Base-by-base conservation (phyloP, 176 grass and related monocot species). In the Rhynchospora breviuscula region DNA sequence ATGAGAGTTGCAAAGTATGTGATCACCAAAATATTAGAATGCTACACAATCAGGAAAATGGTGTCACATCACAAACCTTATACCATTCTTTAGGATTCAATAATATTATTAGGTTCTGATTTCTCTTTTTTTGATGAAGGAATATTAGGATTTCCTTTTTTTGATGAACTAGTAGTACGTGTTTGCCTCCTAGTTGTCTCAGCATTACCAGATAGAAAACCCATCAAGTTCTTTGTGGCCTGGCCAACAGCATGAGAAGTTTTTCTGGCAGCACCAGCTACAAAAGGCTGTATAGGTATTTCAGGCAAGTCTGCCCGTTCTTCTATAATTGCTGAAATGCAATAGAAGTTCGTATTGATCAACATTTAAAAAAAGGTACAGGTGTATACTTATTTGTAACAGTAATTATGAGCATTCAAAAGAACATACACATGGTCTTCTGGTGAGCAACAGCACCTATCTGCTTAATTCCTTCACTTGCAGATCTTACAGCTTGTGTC, bases 361-460 rank as follows among this genome's bases (percentile, higher is more conserved):
- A 40, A 25, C 51, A 75, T 19, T 74, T 25, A 48, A 85, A 48
- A 13, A 85, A 22, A 49, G 17, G n/a, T 17, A 51, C 8, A 43
- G 5, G 33, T 25, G 26, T 79, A 29, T 77, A 68, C 67, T 4
- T 19, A 53, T 59, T 26, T 19, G 54, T 46, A 54, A 8, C 59
- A 17, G 57, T 23, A 49, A 11, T 73, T 23, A 51, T 25, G 19
- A 74, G 8, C 46, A 67, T 52, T 74, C n/a, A 51, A 11, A 7
- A 23, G 31, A 83, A 91, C 89, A 70, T 91, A 93, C 94, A 93
- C 25, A 86, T 83, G 63, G 94, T 85, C 83, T 92, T 87, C 51
- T 87, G 72, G 48, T 73, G 85, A 62, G 87, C 81, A 29, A 91
- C 60, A 86, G 83, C 59, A 81, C 88, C 78, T 74, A 97, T 91